A percentile compares a stretch with the other conserved stretches of the same genome.
Conservation (phyloP, 805 yeast genomes). For the Nakazawaea populi region DNA sequence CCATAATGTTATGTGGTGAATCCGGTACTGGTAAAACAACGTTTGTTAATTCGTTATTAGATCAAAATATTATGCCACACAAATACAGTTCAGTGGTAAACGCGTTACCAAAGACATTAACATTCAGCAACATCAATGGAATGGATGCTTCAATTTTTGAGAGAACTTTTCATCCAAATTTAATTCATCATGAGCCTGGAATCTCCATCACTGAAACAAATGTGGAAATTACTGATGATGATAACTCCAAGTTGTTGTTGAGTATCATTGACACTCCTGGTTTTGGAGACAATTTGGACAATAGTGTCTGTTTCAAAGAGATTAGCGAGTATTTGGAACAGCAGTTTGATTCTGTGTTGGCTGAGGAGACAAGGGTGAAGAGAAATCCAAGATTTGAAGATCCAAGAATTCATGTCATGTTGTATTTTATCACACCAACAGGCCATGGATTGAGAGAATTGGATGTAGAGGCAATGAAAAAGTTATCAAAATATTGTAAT, state of each 20-base stretch:
- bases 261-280: slow-evolving; percentile 58
- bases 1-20: slow-evolving; percentile 67
- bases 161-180: slow-evolving; percentile 53
- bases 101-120: slow-evolving; percentile 38
- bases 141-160: slow-evolving; percentile 52
- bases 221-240: slow-evolving; percentile 55
- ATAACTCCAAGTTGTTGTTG: slow-evolving; percentile 46
- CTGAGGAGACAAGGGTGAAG: slow-evolving; percentile 80
- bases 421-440: slow-evolving; percentile 66
- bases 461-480: slow-evolving; percentile 68
- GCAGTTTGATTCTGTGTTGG: slow-evolving; percentile 72
- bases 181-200: slow-evolving; percentile 66
- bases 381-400: slow-evolving; percentile 82
- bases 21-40: slow-evolving; percentile 78
- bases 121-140: slow-evolving; percentile 57
- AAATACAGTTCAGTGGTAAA: slow-evolving; percentile 28
- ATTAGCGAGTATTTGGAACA: slow-evolving; percentile 63
- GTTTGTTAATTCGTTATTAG: slow-evolving; percentile 62
- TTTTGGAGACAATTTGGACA: slow-evolving; percentile 54
- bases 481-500: slow-evolving; percentile 64
- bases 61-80: slow-evolving; percentile 56
- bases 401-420: slow-evolving; percentile 67
- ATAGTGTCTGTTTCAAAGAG: slow-evolving; percentile 59
- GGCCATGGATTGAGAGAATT: slow-evolving; percentile 78
- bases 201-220: slow-evolving; percentile 65